Percentiles rank a stretch among this genome's conserved stretches.
Evolutionary conservation across 1,139 yeast genomes (phyloP).

Genomic region (Lodderomyces orthopsilosis): DNA sequence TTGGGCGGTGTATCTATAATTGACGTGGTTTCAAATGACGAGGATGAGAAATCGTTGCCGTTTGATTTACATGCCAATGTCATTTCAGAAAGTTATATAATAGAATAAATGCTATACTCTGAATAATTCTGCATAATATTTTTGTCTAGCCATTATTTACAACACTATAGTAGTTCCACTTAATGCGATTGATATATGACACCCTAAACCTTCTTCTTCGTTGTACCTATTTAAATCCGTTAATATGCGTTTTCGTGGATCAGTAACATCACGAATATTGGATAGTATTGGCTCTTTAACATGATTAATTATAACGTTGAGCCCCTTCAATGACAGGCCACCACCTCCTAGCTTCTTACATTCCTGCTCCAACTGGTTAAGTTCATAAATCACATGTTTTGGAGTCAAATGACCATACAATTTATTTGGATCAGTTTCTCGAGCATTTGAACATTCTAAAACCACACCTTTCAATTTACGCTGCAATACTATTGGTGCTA

Average conservation of each 20-base stretch:
- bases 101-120: conserved; percentile 36
- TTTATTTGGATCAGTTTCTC: conserved; percentile 39
- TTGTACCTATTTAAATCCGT: conserved; percentile 46
- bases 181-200: conserved; percentile 50
- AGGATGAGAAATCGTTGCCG: conserved; percentile 56
- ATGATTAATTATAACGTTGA: conserved; percentile 66
- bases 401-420: conserved; percentile 85
- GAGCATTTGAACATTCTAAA: conserved; percentile 72
- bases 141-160: not conserved
- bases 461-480: conserved; percentile 50
- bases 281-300: conserved; percentile 54
- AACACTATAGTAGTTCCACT: conserved; percentile 42
- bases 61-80: conserved; percentile 67
- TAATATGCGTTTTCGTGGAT: conserved; percentile 56
- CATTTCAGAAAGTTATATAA: conserved; percentile 58
- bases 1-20: conserved; percentile 41
- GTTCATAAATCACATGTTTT: conserved; percentile 53
- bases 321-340: conserved; percentile 37
- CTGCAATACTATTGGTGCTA: conserved; percentile 46
- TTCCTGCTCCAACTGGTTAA: conserved; percentile 34
- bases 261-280: conserved; percentile 21
- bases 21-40: conserved; percentile 40
- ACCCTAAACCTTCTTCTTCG: conserved; percentile 29
- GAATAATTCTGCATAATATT: not conserved
- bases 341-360: conserved; percentile 13